Percentiles rank a stretch among this genome's conserved stretches.
These are phyloP conservation scores for Populus trichocarpa DNA, from an alignment of 441 rosid species.

Conservation along the genomic window DNA sequence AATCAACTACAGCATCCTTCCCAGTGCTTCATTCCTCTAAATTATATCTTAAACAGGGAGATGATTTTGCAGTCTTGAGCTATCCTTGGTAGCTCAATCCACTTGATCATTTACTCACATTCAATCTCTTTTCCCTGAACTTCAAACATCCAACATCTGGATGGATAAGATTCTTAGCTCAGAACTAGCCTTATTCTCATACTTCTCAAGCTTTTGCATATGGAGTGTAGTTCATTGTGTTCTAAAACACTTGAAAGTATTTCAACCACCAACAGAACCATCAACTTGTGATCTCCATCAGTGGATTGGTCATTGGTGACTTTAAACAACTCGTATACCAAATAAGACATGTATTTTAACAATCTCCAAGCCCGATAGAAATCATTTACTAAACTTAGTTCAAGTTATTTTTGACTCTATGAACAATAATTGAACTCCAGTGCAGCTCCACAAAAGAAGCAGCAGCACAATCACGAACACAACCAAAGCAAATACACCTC, in stretches of 20 bases:
- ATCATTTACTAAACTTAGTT: too few species aligned
- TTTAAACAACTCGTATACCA: background rate
- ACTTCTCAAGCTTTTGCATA: background rate
- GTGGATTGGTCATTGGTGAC: background rate
- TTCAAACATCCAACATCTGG: background rate
- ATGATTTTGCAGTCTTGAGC: background rate
- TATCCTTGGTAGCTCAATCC: background rate
- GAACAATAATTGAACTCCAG: constrained; percentile 15
- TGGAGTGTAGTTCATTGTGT: background rate
- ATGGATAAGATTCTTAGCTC: background rate
- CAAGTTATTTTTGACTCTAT: background rate
- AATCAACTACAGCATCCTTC: background rate
- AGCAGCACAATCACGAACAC: background rate
- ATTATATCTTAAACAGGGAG: background rate
- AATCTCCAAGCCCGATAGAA: background rate
- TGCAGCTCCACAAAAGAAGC: background rate
- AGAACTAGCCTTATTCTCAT: background rate
- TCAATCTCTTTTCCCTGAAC: background rate
- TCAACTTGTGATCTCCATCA: background rate
- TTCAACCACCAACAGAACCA: background rate
- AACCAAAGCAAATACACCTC: background rate
- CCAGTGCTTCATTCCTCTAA: background rate
- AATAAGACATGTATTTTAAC: background rate
- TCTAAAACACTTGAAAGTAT: background rate
- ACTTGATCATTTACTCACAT: background rate